These are phyloP conservation scores for Apiospora marii DNA, from an alignment of 2,329 filamentous ascomycete species.

Conservation along the genomic window DNA sequence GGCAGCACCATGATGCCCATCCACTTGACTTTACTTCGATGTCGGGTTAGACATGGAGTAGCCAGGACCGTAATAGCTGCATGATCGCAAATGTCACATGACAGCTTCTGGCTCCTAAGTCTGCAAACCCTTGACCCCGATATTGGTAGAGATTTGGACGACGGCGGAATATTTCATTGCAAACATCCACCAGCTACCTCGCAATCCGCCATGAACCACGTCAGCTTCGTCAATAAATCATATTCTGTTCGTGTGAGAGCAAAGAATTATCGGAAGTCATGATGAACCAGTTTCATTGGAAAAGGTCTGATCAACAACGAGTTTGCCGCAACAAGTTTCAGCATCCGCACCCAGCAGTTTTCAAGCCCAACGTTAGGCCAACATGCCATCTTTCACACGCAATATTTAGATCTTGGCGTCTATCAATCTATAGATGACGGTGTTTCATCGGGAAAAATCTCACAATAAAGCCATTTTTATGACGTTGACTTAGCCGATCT, in stretches of 20 bases:
- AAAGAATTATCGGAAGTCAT: background rate
- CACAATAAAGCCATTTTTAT: background rate
- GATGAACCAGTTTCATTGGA: background rate
- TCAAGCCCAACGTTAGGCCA: background rate
- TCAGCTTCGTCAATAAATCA: no score
- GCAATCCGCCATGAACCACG: no score
- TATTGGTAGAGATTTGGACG: no score
- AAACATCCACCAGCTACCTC: no score
- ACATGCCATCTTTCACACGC: background rate
- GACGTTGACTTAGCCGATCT: background rate
- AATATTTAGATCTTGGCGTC: no score
- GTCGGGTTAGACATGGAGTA: background rate
- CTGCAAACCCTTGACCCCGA: background rate
- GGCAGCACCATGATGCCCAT: background rate
- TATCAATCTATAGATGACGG: no score
- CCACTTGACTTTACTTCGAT: no score
- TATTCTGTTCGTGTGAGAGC: no score
- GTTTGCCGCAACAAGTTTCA: background rate
- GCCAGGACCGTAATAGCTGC: background rate
- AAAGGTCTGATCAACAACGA: background rate
- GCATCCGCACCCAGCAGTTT: background rate
- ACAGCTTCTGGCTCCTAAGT: no score
- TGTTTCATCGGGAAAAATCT: background rate
- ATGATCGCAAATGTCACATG: no score
- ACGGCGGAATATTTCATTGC: no score